Percentiles rank a stretch among this genome's conserved stretches.
Conservation (phyloP, 768 basidiomycete species). For the Phylloporus scabripes region DNA sequence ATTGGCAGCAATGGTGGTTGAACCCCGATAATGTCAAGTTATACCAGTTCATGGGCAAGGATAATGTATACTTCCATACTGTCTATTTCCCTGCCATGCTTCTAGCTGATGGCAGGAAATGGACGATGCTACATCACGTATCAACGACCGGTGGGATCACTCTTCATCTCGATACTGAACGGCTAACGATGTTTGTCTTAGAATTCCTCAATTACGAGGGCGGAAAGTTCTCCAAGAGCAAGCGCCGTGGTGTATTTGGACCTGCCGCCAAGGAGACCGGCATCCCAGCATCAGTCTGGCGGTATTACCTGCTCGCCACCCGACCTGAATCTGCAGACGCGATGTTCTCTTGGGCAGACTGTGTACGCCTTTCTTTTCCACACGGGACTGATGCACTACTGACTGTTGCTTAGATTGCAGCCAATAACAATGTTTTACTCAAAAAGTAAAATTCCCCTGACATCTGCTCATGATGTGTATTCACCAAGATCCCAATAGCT, state of each 20-base stretch:
- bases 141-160: slow-evolving; percentile 81
- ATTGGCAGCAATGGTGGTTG: slow-evolving; percentile 98
- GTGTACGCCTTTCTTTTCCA: slow-evolving; percentile 45
- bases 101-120: slow-evolving; percentile 82
- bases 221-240: slow-evolving; percentile 97
- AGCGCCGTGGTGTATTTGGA: slow-evolving; percentile 95
- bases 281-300: slow-evolving; percentile 91
- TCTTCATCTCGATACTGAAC: not conserved
- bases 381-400: not conserved
- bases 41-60: slow-evolving; percentile 99
- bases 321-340: slow-evolving; percentile 92
- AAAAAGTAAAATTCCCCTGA: slow-evolving; percentile 63
- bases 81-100: slow-evolving; percentile 90
- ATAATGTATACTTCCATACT: slow-evolving; percentile 98
- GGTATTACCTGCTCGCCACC: slow-evolving; percentile 90
- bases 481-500: slow-evolving; percentile 38
- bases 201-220: slow-evolving; percentile 98
- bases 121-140: slow-evolving; percentile 92
- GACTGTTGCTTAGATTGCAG: slow-evolving; percentile 54
- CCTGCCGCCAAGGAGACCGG: slow-evolving; percentile 92
- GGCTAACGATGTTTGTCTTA: slow-evolving; percentile 27
- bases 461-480: not conserved
- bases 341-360: slow-evolving; percentile 96
- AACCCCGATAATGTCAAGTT: slow-evolving; percentile 83
- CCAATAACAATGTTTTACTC: slow-evolving; percentile 88